Base-by-base conservation (phyloP, 805 yeast genomes). In the Priceomyces haplophilus region DNA sequence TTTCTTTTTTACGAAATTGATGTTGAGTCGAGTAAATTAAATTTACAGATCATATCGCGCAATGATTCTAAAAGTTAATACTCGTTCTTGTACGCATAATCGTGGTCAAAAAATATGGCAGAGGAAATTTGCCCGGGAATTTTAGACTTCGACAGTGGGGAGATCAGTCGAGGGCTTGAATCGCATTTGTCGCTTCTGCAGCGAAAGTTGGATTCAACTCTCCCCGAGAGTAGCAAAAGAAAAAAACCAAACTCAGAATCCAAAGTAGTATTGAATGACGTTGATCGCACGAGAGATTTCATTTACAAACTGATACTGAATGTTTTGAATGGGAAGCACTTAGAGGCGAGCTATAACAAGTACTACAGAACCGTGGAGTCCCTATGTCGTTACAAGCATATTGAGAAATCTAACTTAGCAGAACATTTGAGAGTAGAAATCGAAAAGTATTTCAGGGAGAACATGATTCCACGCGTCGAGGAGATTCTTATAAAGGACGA, bases 321-420 rank as follows among this genome's bases (percentile, higher is more conserved):
- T 2, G 52, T 65, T 1, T 49, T 66, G 5, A 24, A 24, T 2
- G 59, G 48, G 7, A 8, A 25, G 12, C 45, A 45, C 1, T 40
- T 59, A 20, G 38, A 29, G 19, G 51, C 43, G 29, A 56, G 64
- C 34, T 62, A 55, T 44, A 51, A 52, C 12, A 48, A 51, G 23
- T 58, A 61, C 45, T 59, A 63, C 42, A 47, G 49, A 11, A 50
- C 54, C 4, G 65, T 64, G 11, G 72, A 69, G 47, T 43, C 53
- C 16, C 45, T 68, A 7, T 67, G 73, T 44, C 48, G 56, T 19
- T 56, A 47, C 43, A 62, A 59, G 39, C 61, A 63, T 34, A 44
- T 55, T 3, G 73, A 68, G 48, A 70, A 66, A 44, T 51, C 65
- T 17, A 51, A 53, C 36, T 43, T 69, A 4, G 53, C 55, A 11